Evolutionary conservation across 345 rosid genomes (phyloP).

Genomic region (Eucalyptus marginata): DNA sequence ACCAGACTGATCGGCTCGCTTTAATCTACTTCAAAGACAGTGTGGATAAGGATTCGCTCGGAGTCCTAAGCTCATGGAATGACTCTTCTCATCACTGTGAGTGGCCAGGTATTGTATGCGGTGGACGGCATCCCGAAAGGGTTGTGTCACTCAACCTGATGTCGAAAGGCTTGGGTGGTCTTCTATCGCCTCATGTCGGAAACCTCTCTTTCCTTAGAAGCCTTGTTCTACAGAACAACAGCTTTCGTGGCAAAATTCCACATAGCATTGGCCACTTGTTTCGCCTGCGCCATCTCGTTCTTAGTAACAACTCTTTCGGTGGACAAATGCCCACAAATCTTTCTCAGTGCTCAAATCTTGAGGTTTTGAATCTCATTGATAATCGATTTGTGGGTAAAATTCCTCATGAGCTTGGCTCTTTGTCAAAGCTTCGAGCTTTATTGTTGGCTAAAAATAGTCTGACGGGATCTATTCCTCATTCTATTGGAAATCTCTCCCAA

Average conservation of each 20-base stretch:
- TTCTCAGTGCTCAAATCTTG: neutral
- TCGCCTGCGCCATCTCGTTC: rapidly evolving
- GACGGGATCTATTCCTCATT: neutral
- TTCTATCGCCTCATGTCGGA: neutral
- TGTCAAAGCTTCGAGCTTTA: neutral
- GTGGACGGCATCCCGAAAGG: neutral
- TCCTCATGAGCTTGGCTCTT: neutral
- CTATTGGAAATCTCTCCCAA: neutral
- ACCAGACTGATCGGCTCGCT: neutral
- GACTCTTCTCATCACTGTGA: neutral
- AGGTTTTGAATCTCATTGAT: neutral
- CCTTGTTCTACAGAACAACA: neutral
- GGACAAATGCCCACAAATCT: neutral
- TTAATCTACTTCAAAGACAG: neutral
- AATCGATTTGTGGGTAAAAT: neutral
- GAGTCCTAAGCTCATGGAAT: neutral
- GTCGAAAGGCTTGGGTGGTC: neutral
- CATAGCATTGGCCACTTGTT: neutral
- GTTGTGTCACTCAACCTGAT: neutral
- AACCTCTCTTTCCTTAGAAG: neutral
- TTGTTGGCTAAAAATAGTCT: neutral
- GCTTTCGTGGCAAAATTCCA: neutral
- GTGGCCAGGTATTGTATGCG: neutral
- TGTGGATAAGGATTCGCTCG: neutral
- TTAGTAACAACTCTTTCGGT: neutral